phyloP scores from a whole-genome alignment of 805 yeast species.

The Cyberlindnera saturnus region DNA sequence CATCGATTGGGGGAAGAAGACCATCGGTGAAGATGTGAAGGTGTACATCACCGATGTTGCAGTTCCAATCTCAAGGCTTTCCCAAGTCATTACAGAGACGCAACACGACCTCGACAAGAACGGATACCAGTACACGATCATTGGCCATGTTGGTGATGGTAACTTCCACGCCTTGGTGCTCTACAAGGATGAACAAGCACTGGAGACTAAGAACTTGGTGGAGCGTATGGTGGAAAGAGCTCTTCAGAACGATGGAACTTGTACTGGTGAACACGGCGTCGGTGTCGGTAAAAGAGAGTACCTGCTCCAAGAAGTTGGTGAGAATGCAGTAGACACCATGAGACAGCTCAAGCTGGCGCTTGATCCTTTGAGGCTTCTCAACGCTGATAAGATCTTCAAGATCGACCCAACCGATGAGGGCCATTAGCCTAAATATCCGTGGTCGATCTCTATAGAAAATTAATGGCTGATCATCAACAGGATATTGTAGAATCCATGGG shows the following conservation, averaged over 20 bases:
- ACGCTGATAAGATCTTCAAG: slow-evolving; percentile 74
- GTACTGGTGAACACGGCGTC: slow-evolving; percentile 85
- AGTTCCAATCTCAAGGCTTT: slow-evolving; percentile 66
- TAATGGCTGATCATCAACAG: no score
- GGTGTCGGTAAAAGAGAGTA: slow-evolving; percentile 71
- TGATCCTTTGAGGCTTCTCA: slow-evolving; percentile 67
- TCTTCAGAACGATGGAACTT: slow-evolving; percentile 68
- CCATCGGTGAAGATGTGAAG: slow-evolving; percentile 40
- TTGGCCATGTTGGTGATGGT: slow-evolving; percentile 85
- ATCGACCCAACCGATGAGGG: slow-evolving; percentile 48
- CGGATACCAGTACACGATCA: slow-evolving; percentile 50
- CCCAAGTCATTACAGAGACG: slow-evolving; percentile 56
- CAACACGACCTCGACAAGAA: slow-evolving; percentile 50
- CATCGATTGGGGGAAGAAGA: slow-evolving; percentile 55
- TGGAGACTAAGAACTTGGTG: slow-evolving; percentile 43
- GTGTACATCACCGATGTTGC: slow-evolving; percentile 79
- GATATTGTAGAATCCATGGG: no score
- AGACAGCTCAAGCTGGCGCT: slow-evolving; percentile 63
- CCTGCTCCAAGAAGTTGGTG: slow-evolving; percentile 59
- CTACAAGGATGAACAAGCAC: slow-evolving; percentile 45
- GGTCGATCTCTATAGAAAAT: no score
- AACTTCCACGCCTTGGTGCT: slow-evolving; percentile 68
- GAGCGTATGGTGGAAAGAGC: slow-evolving; percentile 62
- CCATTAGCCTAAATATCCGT: slow-evolving; percentile 1
- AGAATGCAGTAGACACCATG: slow-evolving; percentile 64